Percentiles rank a stretch among this genome's conserved stretches.
Evolutionary conservation across 1,284 basidiomycete species (phyloP).

Genomic region (Somion occarium): DNA sequence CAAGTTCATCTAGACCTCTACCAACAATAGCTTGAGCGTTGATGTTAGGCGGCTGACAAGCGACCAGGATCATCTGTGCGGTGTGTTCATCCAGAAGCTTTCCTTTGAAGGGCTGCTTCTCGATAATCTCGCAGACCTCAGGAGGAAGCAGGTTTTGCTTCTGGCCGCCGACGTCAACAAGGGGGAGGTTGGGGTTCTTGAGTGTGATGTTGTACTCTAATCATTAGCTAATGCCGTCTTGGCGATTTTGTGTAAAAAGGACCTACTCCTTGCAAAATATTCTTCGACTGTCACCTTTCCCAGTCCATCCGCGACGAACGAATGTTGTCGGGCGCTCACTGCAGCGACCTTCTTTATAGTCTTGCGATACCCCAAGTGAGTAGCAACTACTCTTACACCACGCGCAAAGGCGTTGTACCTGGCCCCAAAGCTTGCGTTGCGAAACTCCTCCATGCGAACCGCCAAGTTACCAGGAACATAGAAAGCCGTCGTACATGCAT

Average conservation of each 20-base stretch:
- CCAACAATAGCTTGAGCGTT: constrained; percentile 57
- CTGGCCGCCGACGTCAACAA: constrained; percentile 59
- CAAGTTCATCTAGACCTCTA: constrained; percentile 56
- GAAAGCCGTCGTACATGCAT: constrained; percentile 75
- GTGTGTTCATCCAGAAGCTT: constrained; percentile 67
- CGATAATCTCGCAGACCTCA: constrained; percentile 67
- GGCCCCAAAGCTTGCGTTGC: constrained; percentile 44
- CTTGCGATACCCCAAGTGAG: constrained; percentile 56
- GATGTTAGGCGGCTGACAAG: constrained; percentile 62
- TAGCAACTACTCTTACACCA: constrained; percentile 54
- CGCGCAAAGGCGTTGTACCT: constrained; percentile 48
- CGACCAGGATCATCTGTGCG: constrained; percentile 60
- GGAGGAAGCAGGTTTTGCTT: constrained; percentile 52
- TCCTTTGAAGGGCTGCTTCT: constrained; percentile 66
- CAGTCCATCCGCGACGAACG: constrained; percentile 50
- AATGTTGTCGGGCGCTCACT: constrained; percentile 43
- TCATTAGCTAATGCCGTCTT: not conserved
- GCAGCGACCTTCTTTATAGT: constrained; percentile 49
- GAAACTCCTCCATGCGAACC: constrained; percentile 49
- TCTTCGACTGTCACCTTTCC: constrained; percentile 51
- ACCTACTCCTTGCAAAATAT: constrained; percentile 59
- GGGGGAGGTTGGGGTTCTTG: constrained; percentile 44
- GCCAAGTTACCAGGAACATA: constrained; percentile 62
- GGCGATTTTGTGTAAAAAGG: not conserved
- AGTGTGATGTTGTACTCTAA: constrained; percentile 56